A percentile compares a stretch with the other conserved stretches of the same genome.
These are phyloP conservation scores for Tulasnella calospora DNA, from an alignment of 768 basidiomycete genomes.

Conservation along the genomic window DNA sequence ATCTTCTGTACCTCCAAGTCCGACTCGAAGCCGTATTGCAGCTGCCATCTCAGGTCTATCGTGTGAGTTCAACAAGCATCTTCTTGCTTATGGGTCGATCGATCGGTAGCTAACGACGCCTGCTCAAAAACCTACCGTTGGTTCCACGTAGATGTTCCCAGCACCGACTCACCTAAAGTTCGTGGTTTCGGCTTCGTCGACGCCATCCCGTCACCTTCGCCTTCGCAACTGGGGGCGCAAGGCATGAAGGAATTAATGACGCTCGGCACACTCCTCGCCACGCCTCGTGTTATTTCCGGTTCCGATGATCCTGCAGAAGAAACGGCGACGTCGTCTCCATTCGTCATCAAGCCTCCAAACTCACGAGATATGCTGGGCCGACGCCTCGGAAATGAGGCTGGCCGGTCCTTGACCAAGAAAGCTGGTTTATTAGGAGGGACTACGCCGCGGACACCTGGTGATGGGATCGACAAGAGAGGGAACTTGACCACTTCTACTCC, in stretches of 20 bases:
- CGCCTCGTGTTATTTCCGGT: conserved; percentile 78
- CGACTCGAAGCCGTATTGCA: conserved; percentile 81
- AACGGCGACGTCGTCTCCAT: conserved; percentile 50
- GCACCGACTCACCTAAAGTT: conserved; percentile 35
- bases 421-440: conserved; percentile 53
- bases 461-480: conserved; percentile 33
- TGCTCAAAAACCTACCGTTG: conserved; percentile 12
- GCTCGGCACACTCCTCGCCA: conserved; percentile 89
- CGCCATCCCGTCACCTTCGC: conserved; percentile 80
- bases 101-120: not conserved
- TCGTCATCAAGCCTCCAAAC: conserved; percentile 72
- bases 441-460: conserved; percentile 41
- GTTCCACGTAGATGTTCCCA: not conserved
- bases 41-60: conserved; percentile 92
- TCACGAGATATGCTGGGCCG: conserved; percentile 76
- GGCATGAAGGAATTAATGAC: conserved; percentile 94
- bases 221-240: conserved; percentile 69
- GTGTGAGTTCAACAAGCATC: conserved; percentile 50
- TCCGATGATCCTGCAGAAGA: conserved; percentile 48
- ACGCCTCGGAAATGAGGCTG: conserved; percentile 73
- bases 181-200: conserved; percentile 72
- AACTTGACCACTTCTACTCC: conserved; percentile 53
- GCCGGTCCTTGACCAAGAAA: conserved; percentile 72
- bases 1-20: conserved; percentile 70
- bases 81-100: not conserved